phyloP scores from a whole-genome alignment of 306 rosid genomes.

The Pyrus communis region DNA sequence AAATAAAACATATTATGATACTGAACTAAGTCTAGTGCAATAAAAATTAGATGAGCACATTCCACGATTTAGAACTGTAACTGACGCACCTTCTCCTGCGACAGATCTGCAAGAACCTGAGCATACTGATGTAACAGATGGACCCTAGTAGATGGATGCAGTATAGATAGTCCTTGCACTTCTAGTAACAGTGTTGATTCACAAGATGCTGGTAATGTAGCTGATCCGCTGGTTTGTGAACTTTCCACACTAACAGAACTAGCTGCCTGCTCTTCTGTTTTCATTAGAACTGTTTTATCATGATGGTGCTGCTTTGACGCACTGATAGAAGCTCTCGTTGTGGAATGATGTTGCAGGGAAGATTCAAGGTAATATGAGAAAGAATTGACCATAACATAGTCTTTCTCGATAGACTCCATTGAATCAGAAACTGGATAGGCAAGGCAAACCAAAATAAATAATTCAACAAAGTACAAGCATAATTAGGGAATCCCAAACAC shows the following conservation, averaged over 20 bases:
- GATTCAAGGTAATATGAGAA: slow-evolving; percentile 57
- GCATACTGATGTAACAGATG: slow-evolving; percentile 52
- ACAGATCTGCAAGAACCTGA: slow-evolving; percentile 58
- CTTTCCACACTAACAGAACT: slow-evolving; percentile 26
- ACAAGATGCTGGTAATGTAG: slow-evolving; percentile 20
- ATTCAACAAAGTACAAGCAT: slow-evolving; percentile 13
- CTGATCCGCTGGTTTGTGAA: slow-evolving; percentile 21
- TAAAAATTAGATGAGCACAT: neutral
- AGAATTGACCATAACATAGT: slow-evolving; percentile 64
- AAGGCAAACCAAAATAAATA: slow-evolving; percentile 4
- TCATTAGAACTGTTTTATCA: slow-evolving; percentile 25
- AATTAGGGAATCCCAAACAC: slow-evolving; percentile 1
- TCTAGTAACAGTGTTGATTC: slow-evolving; percentile 33
- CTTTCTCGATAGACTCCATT: slow-evolving; percentile 78
- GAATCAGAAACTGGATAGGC: slow-evolving; percentile 55
- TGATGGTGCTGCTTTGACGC: slow-evolving; percentile 29
- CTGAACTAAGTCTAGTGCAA: neutral
- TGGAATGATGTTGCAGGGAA: slow-evolving; percentile 37
- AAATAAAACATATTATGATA: neutral
- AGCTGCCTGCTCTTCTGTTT: slow-evolving; percentile 23
- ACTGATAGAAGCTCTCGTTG: slow-evolving; percentile 26
- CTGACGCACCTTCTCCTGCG: slow-evolving; percentile 55
- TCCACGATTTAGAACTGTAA: neutral
- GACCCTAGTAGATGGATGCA: slow-evolving; percentile 57
- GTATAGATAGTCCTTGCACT: slow-evolving; percentile 50